Evolutionary conservation across 805 yeast genomes (phyloP).

Genomic region (Metschnikowia borealis): DNA sequence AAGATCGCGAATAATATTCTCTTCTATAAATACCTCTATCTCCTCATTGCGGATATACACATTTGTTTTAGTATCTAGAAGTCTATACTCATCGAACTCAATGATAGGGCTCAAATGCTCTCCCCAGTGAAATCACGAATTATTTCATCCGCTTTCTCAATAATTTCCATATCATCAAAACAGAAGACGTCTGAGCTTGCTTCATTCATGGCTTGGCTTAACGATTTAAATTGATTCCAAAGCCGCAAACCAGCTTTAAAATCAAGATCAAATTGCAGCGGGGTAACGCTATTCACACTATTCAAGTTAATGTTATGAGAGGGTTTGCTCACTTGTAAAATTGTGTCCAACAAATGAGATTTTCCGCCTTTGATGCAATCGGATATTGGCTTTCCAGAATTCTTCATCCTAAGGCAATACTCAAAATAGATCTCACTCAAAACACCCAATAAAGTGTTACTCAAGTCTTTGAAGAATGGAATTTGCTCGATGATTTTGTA

Average conservation of each 20-base stretch:
- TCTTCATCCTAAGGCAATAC: slow-evolving; percentile 28
- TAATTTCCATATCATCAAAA: slow-evolving; percentile 20
- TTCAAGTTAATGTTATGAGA: slow-evolving; percentile 40
- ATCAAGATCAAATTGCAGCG: slow-evolving; percentile 29
- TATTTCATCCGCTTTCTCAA: slow-evolving; percentile 25
- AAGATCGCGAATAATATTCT: neutral
- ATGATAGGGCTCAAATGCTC: neutral
- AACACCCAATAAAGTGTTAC: slow-evolving; percentile 63
- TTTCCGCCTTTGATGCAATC: slow-evolving; percentile 24
- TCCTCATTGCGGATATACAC: neutral
- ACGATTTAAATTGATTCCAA: slow-evolving; percentile 32
- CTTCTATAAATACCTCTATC: neutral
- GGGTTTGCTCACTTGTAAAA: slow-evolving; percentile 35
- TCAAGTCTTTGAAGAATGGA: slow-evolving; percentile 57
- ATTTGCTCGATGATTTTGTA: slow-evolving; percentile 46
- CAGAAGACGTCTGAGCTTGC: slow-evolving; percentile 25
- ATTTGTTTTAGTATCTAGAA: neutral
- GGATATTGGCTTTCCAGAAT: slow-evolving; percentile 22
- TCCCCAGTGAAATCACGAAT: slow-evolving; percentile 3
- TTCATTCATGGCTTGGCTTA: slow-evolving; percentile 24
- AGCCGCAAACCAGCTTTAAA: slow-evolving; percentile 30
- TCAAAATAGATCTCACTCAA: slow-evolving; percentile 53
- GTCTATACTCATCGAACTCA: neutral
- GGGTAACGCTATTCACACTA: slow-evolving; percentile 38
- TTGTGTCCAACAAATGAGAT: slow-evolving; percentile 33